Conservation (phyloP, 2,329 filamentous ascomycete genomes). For the Fusarium pilosicola region DNA sequence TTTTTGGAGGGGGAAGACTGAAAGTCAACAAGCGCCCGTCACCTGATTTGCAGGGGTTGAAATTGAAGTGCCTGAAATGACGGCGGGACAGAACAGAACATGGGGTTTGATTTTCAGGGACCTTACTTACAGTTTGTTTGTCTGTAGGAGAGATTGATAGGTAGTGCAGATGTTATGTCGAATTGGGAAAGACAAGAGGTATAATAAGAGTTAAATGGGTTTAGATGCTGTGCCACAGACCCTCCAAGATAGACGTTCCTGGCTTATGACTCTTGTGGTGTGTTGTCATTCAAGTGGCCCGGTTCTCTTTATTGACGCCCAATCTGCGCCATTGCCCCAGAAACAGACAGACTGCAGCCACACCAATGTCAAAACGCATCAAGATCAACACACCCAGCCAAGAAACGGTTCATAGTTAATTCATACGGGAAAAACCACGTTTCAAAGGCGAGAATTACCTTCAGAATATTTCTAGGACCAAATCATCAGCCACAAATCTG, state of each 20-base stretch:
- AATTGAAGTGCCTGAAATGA: slow-evolving; percentile 14
- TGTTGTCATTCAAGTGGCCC: slow-evolving; percentile 38
- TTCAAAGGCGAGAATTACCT: background rate
- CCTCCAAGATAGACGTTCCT: slow-evolving; percentile 2
- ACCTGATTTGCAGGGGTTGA: slow-evolving; percentile 43
- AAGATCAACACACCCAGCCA: slow-evolving; percentile 15
- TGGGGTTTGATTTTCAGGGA: slow-evolving; percentile 7
- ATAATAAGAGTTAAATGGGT: slow-evolving; percentile 8
- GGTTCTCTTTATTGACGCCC: slow-evolving; percentile 43
- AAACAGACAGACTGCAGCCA: slow-evolving; percentile 41
- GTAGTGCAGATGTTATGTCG: slow-evolving; percentile 1
- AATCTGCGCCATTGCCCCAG: slow-evolving; percentile 44
- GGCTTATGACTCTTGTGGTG: slow-evolving; percentile 12
- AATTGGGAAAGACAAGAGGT: slow-evolving; percentile 12
- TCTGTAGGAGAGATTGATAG: background rate
- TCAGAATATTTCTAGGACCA: background rate
- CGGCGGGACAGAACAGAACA: slow-evolving; percentile 9
- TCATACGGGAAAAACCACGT: background rate
- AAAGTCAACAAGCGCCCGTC: slow-evolving; percentile 44
- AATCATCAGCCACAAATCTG: background rate
- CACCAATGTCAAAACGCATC: slow-evolving; percentile 14
- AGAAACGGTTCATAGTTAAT: background rate
- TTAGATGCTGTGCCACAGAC: slow-evolving; percentile 16
- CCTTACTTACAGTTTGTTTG: background rate
- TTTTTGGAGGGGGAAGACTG: slow-evolving; percentile 36